phyloP scores from a whole-genome alignment of 2,329 filamentous ascomycete genomes.

The Alternaria triticimaculans region DNA sequence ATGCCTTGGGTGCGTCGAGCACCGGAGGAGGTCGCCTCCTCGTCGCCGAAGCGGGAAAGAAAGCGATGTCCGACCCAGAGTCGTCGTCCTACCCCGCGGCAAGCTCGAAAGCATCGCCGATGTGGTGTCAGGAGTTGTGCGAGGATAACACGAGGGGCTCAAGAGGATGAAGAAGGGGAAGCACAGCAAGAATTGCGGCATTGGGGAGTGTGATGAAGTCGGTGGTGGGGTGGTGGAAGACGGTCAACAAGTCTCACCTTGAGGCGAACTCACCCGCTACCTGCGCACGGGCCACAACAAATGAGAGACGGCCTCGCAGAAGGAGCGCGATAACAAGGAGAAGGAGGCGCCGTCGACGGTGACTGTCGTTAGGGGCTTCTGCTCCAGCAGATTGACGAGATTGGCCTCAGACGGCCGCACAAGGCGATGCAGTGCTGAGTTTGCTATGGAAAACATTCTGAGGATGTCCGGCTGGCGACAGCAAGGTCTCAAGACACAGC shows the following conservation, averaged over 20 bases:
- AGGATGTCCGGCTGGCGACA: not conserved
- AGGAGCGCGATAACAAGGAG: not conserved
- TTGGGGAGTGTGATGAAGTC: not conserved
- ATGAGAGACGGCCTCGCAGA: not conserved
- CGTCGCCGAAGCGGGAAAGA: not conserved
- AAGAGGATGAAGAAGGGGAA: not conserved
- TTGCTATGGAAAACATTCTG: not conserved
- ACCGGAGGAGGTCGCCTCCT: not conserved
- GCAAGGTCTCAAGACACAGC: no score
- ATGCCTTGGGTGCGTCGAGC: not conserved
- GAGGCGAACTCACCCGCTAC: not conserved
- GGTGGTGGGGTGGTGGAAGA: not conserved
- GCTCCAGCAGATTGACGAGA: not conserved
- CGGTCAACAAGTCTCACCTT: not conserved
- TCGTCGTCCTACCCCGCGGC: not conserved
- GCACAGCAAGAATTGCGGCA: not conserved
- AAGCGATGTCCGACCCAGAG: not conserved
- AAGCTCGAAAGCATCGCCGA: not conserved
- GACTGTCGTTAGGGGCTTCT: not conserved
- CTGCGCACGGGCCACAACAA: slow-evolving; percentile 3
- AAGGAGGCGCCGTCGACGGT: not conserved
- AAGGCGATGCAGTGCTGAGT: not conserved
- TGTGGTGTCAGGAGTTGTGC: not conserved
- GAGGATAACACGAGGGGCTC: not conserved
- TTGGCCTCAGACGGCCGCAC: not conserved